Percentiles rank a stretch among this genome's conserved stretches.
These are phyloP conservation scores for Yamadazyma sp. DNA, from an alignment of 1,139 yeast genomes.

Conservation along the genomic window DNA sequence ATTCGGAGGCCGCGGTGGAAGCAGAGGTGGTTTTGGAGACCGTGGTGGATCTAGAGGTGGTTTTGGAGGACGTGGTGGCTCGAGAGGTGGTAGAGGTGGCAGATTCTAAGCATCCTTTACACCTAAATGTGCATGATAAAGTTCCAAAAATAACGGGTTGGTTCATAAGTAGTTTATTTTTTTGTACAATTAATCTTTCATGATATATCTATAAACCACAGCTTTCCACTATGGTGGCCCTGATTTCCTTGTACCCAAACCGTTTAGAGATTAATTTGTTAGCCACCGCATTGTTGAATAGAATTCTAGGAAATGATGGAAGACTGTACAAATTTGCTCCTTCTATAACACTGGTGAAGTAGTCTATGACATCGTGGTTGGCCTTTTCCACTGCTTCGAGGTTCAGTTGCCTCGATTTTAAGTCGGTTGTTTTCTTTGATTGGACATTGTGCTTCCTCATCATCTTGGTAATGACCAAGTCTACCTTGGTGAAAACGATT, in stretches of 20 bases:
- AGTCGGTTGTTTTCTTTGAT: slow-evolving; percentile 3
- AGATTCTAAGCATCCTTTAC: slow-evolving; percentile 4
- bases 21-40: slow-evolving; percentile 47
- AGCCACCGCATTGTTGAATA: slow-evolving; percentile 35
- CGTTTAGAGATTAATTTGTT: slow-evolving; percentile 22
- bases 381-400: slow-evolving; percentile 12
- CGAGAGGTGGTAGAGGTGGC: slow-evolving; percentile 47
- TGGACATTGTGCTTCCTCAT: slow-evolving; percentile 13
- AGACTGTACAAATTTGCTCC: slow-evolving; percentile 22
- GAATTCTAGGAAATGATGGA: slow-evolving; percentile 29
- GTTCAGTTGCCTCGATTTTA: slow-evolving; percentile 14
- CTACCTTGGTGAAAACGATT: slow-evolving; percentile 74
- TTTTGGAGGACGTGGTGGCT: slow-evolving; percentile 42
- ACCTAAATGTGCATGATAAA: neutral
- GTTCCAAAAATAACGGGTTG: slow-evolving; percentile 2
- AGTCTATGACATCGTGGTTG: slow-evolving; percentile 24
- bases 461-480: slow-evolving; percentile 40
- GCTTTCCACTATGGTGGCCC: slow-evolving; percentile 33
- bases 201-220: slow-evolving; percentile 23
- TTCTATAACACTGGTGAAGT: slow-evolving; percentile 23
- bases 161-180: slow-evolving; percentile 1
- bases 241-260: slow-evolving; percentile 37
- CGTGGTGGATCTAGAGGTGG: slow-evolving; percentile 27
- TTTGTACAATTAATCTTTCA: slow-evolving; percentile 4
- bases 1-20: slow-evolving; percentile 41